Conservation (phyloP, 805 yeast genomes). For the Naumovozyma baii region DNA sequence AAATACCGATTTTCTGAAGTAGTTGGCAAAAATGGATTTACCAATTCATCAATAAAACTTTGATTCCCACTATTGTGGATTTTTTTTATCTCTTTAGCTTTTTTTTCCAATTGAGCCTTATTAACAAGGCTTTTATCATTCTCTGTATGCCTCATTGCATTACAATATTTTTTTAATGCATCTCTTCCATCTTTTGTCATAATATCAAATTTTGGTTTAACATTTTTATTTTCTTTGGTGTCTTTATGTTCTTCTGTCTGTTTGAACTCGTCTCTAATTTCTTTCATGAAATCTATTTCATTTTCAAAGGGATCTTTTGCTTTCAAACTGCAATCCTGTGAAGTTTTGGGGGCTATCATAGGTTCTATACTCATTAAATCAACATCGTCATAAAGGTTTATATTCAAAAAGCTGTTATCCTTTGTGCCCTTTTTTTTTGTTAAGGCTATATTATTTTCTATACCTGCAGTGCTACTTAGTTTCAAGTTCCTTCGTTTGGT, state of each 20-base stretch:
- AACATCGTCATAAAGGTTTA: neutral
- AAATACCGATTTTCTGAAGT: no score
- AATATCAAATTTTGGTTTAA: constrained; percentile 5
- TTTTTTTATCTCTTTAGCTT: neutral
- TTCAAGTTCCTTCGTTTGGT: neutral
- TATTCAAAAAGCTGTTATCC: no score
- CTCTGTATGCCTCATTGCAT: neutral
- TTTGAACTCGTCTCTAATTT: neutral
- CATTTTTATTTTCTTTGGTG: neutral
- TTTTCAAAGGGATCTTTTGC: neutral
- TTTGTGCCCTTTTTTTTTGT: neutral
- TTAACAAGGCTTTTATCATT: neutral
- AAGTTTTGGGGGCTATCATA: no score
- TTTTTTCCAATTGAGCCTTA: neutral
- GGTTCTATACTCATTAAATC: neutral
- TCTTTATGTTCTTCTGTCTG: neutral
- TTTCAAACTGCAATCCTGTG: no score
- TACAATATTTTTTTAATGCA: constrained; percentile 5
- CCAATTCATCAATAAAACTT: neutral
- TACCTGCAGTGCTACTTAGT: no score
- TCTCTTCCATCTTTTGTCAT: constrained; percentile 8
- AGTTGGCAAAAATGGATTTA: neutral
- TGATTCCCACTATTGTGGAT: neutral
- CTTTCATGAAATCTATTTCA: neutral
- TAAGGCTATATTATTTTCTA: neutral